Evolutionary conservation across 1,284 basidiomycete genomes (phyloP).

Genomic region (Puccinia polysora): DNA sequence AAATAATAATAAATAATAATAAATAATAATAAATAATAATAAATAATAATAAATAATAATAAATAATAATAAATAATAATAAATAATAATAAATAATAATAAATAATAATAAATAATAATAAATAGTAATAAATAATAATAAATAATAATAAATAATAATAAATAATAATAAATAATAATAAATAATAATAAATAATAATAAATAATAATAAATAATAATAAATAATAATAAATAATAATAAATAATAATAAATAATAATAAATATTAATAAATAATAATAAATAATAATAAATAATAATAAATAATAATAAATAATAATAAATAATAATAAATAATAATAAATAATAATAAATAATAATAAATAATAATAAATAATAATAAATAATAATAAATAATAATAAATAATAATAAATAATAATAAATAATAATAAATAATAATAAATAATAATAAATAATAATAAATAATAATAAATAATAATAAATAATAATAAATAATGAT

Average conservation of each 20-base stretch:
- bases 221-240: constrained; percentile 4
- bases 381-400: neutral
- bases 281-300: constrained; percentile 4
- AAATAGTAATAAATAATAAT: too few relatives aligned
- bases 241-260: constrained; percentile 4
- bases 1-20: constrained; percentile 4
- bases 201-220: constrained; percentile 4
- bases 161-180: constrained; percentile 4
- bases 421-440: too few relatives aligned
- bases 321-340: constrained; percentile 4
- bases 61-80: constrained; percentile 1
- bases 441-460: too few relatives aligned
- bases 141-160: too few relatives aligned
- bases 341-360: constrained; percentile 4
- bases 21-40: constrained; percentile 4
- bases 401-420: too few relatives aligned
- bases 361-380: neutral
- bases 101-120: too few relatives aligned
- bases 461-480: too few relatives aligned
- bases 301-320: constrained; percentile 4
- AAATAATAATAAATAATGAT: too few relatives aligned
- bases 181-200: constrained; percentile 4
- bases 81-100: constrained; percentile 1
- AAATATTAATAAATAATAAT: constrained; percentile 1
- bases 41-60: constrained; percentile 4